Conservation (phyloP, 768 basidiomycete genomes). For the Mycena venus region DNA sequence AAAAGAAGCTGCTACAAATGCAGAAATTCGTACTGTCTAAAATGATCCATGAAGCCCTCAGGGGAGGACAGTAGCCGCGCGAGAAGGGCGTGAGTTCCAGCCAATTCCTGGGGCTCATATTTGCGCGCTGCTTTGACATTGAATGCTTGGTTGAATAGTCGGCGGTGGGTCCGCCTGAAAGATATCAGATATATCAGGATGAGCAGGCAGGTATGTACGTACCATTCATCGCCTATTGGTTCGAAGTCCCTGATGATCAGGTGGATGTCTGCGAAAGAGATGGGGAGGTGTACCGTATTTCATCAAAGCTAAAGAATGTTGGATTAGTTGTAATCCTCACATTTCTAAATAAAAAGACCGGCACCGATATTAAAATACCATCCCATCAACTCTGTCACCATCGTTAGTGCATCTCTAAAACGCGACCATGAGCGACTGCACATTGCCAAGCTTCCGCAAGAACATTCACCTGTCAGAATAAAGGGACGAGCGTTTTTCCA, state of each 20-base stretch:
- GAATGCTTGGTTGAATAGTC: constrained; percentile 5
- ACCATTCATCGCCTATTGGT: constrained; percentile 22
- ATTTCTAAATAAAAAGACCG: too few relatives aligned
- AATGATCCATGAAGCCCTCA: constrained; percentile 2
- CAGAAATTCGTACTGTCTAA: constrained; percentile 14
- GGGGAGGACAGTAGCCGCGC: constrained; percentile 11
- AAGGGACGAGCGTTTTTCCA: too few relatives aligned
- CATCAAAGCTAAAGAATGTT: not conserved
- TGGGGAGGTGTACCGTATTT: constrained; percentile 11
- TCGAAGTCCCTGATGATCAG: not conserved
- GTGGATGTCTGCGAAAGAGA: not conserved
- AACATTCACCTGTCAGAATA: too few relatives aligned
- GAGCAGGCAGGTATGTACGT: not conserved
- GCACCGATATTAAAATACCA: too few relatives aligned
- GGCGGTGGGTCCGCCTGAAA: not conserved
- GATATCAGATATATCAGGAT: not conserved
- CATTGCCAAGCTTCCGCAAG: too few relatives aligned
- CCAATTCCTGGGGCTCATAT: constrained; percentile 1
- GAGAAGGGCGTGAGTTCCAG: constrained; percentile 20
- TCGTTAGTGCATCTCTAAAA: too few relatives aligned
- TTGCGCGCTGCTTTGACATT: not conserved
- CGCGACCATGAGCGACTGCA: too few relatives aligned
- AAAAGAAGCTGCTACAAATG: too few relatives aligned
- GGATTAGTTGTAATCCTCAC: too few relatives aligned
- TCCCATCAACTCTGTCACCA: too few relatives aligned